phyloP scores from a whole-genome alignment of 2,329 filamentous ascomycete genomes.

The Cryoendolithus antarcticus region DNA sequence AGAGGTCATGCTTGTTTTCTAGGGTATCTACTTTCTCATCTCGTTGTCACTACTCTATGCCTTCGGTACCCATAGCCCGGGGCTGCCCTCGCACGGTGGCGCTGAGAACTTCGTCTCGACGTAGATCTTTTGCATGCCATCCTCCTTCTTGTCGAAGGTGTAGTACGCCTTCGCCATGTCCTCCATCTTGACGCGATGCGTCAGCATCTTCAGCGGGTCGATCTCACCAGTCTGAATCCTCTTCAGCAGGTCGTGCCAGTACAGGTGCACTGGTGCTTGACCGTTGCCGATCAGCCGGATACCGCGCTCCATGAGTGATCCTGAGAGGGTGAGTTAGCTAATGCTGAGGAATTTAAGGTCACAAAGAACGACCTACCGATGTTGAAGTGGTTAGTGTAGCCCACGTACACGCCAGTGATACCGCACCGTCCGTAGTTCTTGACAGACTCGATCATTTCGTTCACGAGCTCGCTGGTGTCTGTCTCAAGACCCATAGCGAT shows the following conservation, averaged over 20 bases:
- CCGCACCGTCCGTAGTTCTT: conserved; percentile 61
- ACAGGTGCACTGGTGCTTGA: conserved; percentile 64
- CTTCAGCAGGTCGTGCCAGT: conserved; percentile 67
- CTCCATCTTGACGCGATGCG: conserved; percentile 52
- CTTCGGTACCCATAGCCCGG: conserved; percentile 12
- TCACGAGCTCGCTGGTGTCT: conserved; percentile 69
- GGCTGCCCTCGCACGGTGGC: conserved; percentile 38
- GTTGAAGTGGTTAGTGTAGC: conserved; percentile 67
- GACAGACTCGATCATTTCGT: conserved; percentile 68
- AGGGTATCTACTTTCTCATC: no score
- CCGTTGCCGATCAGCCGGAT: conserved; percentile 62
- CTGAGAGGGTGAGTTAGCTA: conserved; percentile 17
- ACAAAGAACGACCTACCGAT: conserved; percentile 41
- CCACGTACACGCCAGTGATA: conserved; percentile 60
- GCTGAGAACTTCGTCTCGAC: conserved; percentile 47
- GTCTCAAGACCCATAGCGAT: conserved; percentile 59
- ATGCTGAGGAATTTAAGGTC: neutral
- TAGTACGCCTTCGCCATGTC: conserved; percentile 41
- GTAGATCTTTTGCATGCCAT: conserved; percentile 72
- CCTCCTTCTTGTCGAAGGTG: conserved; percentile 57
- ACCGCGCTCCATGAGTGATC: conserved; percentile 75
- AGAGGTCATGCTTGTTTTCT: no score
- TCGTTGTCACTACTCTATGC: no score
- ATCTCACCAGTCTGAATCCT: conserved; percentile 56
- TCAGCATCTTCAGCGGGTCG: conserved; percentile 68